A percentile compares a stretch with the other conserved stretches of the same genome.
These are phyloP conservation scores for Pleodorina starrii DNA, from an alignment of 139 green algal species.

Conservation along the genomic window DNA sequence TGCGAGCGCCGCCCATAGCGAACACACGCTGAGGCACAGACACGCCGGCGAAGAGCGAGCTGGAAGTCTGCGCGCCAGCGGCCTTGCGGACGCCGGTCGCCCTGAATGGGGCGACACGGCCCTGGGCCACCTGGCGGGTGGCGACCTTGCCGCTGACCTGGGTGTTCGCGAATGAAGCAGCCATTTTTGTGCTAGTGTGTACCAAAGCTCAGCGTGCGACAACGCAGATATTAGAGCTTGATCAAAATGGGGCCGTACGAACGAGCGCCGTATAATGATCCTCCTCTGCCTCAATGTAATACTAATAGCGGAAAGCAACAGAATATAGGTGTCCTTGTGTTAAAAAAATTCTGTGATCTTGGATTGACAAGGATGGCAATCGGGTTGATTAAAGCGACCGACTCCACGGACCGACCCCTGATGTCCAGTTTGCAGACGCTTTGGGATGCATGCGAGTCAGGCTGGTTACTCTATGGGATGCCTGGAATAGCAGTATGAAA, in stretches of 20 bases:
- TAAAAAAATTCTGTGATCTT: no score
- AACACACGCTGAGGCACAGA: slow-evolving; percentile 40
- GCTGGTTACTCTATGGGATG: no score
- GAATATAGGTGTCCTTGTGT: no score
- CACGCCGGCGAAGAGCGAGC: slow-evolving; percentile 4
- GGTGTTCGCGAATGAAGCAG: slow-evolving; percentile 29
- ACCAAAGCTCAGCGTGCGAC: not conserved
- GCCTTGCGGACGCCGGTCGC: slow-evolving; percentile 31
- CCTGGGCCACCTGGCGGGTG: slow-evolving; percentile 32
- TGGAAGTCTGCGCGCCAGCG: not conserved
- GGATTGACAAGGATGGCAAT: no score
- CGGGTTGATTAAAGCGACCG: no score
- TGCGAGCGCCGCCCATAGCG: slow-evolving; percentile 7
- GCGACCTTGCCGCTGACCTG: slow-evolving; percentile 24
- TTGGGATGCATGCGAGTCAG: no score
- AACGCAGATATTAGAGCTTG: not conserved
- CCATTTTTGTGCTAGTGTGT: slow-evolving; percentile 21
- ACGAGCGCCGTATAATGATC: no score
- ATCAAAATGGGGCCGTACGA: slow-evolving; percentile 14
- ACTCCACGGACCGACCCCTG: no score
- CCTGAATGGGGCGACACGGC: slow-evolving; percentile 41
- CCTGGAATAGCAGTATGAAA: no score
- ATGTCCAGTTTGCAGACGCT: no score
- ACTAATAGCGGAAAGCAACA: no score
- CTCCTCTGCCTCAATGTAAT: no score